Evolutionary conservation across 345 rosid genomes (phyloP).

Genomic region (Acer campestre): DNA sequence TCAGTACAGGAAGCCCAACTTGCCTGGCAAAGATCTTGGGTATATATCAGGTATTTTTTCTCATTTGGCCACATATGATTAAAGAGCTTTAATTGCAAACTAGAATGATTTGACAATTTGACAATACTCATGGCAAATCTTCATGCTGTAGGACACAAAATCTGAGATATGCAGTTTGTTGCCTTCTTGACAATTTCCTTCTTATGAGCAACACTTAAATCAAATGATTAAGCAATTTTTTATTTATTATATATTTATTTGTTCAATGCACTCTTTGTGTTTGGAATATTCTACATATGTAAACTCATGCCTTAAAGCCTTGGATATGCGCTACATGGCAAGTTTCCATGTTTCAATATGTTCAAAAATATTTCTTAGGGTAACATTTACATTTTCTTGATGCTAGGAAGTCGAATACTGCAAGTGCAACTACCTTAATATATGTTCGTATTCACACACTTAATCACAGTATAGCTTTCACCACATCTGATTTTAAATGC

Average conservation of each 20-base stretch:
- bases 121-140: background rate
- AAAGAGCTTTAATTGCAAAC: slow-evolving; percentile 3
- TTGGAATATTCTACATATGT: background rate
- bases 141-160: background rate
- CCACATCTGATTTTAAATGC: background rate
- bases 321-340: background rate
- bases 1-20: slow-evolving; percentile 76
- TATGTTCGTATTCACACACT: background rate
- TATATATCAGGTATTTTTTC: slow-evolving; percentile 80
- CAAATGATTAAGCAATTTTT: background rate
- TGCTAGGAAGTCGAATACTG: background rate
- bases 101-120: slow-evolving; percentile 20
- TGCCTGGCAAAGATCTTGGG: slow-evolving; percentile 95
- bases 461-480: background rate
- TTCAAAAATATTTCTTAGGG: background rate
- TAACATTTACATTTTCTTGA: background rate
- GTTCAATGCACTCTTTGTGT: background rate
- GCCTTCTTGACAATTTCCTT: background rate
- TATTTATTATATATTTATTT: background rate
- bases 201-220: background rate
- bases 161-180: background rate
- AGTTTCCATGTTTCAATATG: background rate
- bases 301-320: background rate
- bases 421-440: background rate
- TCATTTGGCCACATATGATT: background rate